phyloP scores from a whole-genome alignment of 495 filamentous ascomycete genomes.

The Lasiosphaeria ovina region DNA sequence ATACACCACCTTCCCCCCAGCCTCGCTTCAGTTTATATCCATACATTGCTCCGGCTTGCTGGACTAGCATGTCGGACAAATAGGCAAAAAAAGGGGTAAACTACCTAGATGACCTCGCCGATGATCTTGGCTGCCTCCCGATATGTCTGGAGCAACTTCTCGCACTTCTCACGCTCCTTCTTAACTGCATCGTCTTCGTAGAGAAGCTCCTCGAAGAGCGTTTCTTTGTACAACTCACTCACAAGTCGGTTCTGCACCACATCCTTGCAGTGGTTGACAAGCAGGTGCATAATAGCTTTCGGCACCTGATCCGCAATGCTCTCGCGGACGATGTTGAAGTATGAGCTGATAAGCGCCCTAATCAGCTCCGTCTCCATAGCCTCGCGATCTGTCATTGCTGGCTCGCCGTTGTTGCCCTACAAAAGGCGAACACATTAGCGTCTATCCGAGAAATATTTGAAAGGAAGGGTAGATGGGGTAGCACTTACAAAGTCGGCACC shows the following conservation, averaged over 20 bases:
- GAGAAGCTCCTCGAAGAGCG: conserved; percentile 86
- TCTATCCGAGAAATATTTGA: neutral
- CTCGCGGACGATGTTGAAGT: conserved; percentile 98
- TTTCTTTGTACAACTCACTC: conserved; percentile 91
- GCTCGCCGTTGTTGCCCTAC: conserved; percentile 58
- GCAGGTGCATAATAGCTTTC: conserved; percentile 97
- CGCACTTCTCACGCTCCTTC: conserved; percentile 96
- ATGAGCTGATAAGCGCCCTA: conserved; percentile 90
- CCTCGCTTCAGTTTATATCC: neutral
- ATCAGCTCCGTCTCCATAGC: conserved; percentile 97
- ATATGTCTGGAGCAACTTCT: conserved; percentile 89
- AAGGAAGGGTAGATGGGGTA: neutral
- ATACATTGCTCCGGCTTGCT: conserved; percentile 2
- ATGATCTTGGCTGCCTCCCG: conserved; percentile 97
- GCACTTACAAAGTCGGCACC: conserved; percentile 57
- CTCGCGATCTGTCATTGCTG: conserved; percentile 90
- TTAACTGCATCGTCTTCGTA: conserved; percentile 98
- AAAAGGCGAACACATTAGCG: conserved; percentile 26
- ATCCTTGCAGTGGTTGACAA: conserved; percentile 97
- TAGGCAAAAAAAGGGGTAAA: neutral
- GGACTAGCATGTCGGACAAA: neutral
- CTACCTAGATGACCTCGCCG: conserved; percentile 78
- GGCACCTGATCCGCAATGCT: conserved; percentile 97
- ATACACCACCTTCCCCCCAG: neutral
- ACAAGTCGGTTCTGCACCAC: conserved; percentile 95